These are phyloP conservation scores for Lachancea sp. DNA, from an alignment of 805 yeast genomes.

Conservation along the genomic window DNA sequence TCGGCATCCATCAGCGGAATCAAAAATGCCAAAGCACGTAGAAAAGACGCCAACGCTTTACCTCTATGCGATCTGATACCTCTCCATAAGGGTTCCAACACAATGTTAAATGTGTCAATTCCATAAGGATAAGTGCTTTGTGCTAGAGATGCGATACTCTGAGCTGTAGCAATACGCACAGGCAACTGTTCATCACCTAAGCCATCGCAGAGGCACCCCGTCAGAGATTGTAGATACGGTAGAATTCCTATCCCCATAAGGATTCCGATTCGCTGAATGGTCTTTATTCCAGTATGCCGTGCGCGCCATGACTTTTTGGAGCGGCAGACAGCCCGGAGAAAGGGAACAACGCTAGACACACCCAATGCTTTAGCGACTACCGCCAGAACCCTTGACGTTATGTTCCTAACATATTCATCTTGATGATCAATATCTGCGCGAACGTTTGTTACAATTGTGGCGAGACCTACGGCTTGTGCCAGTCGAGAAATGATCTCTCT, in stretches of 20 bases:
- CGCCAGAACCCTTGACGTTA: constrained; percentile 75
- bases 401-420: constrained; percentile 74
- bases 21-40: constrained; percentile 70
- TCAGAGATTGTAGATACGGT: constrained; percentile 63
- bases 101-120: constrained; percentile 72
- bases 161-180: constrained; percentile 65
- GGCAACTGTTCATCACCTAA: constrained; percentile 61
- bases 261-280: constrained; percentile 68
- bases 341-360: constrained; percentile 63
- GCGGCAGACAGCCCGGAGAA: constrained; percentile 69
- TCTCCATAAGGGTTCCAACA: constrained; percentile 71
- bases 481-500: constrained; percentile 69
- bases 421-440: constrained; percentile 76
- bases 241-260: constrained; percentile 64
- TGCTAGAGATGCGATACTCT: constrained; percentile 67
- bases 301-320: constrained; percentile 77
- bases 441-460: constrained; percentile 69
- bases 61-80: constrained; percentile 78
- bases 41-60: constrained; percentile 62
- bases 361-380: constrained; percentile 80
- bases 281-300: constrained; percentile 73
- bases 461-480: constrained; percentile 75
- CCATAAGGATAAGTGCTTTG: constrained; percentile 84
- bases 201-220: constrained; percentile 52
- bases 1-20: constrained; percentile 86